These are phyloP conservation scores for Chlorociboria aeruginascens DNA, from an alignment of 495 filamentous ascomycete genomes.

Conservation along the genomic window DNA sequence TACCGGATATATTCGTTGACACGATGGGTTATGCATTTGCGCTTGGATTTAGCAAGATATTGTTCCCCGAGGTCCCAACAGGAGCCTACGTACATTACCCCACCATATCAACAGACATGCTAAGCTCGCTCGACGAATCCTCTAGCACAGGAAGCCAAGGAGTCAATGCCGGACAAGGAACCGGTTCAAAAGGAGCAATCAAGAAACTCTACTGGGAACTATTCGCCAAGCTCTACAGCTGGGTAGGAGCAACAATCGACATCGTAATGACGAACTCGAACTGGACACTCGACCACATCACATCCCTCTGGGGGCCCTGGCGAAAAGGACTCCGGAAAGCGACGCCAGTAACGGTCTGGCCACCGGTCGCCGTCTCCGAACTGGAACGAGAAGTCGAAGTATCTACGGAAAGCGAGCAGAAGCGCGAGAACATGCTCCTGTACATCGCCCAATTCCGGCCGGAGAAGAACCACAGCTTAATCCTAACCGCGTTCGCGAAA, in stretches of 20 bases:
- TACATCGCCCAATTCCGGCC: slow-evolving; percentile 97
- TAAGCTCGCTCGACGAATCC: slow-evolving; percentile 60
- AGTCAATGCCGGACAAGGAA: slow-evolving; percentile 70
- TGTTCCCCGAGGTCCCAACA: slow-evolving; percentile 74
- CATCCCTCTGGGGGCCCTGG: slow-evolving; percentile 59
- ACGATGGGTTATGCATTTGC: slow-evolving; percentile 98
- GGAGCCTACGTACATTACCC: slow-evolving; percentile 96
- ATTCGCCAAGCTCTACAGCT: slow-evolving; percentile 72
- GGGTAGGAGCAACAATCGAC: slow-evolving; percentile 70
- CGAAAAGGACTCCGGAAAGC: slow-evolving; percentile 30
- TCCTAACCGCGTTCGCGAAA: slow-evolving; percentile 71
- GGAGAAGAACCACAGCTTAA: slow-evolving; percentile 86
- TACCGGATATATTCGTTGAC: slow-evolving; percentile 89
- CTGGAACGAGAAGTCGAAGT: slow-evolving; percentile 61
- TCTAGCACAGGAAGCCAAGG: slow-evolving; percentile 50
- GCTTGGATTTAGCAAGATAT: slow-evolving; percentile 64
- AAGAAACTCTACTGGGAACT: slow-evolving; percentile 79
- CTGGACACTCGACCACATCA: slow-evolving; percentile 85
- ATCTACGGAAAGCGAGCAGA: slow-evolving; percentile 47
- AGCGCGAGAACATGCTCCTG: slow-evolving; percentile 56
- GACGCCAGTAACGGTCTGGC: slow-evolving; percentile 58
- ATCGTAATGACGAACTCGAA: slow-evolving; percentile 93
- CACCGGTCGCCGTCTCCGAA: slow-evolving; percentile 80
- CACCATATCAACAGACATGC: slow-evolving; percentile 97
- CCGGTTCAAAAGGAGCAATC: slow-evolving; percentile 46